phyloP scores from a whole-genome alignment of 1,139 yeast species.

The Debaryomycetaceae sp. region DNA sequence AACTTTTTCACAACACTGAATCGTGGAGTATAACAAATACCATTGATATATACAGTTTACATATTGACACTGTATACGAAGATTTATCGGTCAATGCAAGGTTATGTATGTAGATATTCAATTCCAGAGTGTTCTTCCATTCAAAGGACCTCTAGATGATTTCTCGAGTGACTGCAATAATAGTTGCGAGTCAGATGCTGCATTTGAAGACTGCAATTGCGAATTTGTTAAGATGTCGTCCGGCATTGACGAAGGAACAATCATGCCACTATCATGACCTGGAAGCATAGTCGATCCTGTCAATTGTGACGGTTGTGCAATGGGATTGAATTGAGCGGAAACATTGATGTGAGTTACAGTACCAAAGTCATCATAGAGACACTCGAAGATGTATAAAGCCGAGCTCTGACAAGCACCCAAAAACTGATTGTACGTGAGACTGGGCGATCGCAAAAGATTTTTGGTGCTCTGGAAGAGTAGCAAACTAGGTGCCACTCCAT shows the following conservation, averaged over 20 bases:
- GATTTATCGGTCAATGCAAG: too few species aligned
- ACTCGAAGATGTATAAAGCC: slow-evolving; percentile 33
- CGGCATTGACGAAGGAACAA: background rate
- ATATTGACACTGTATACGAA: too few species aligned
- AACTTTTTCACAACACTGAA: too few species aligned
- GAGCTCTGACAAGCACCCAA: slow-evolving; percentile 31
- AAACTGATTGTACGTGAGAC: slow-evolving; percentile 42
- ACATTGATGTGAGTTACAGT: slow-evolving; percentile 43
- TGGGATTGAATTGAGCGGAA: slow-evolving; percentile 4
- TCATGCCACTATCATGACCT: background rate
- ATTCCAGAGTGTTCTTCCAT: background rate
- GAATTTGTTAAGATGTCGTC: background rate
- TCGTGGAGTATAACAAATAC: too few species aligned
- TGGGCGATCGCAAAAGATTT: slow-evolving; percentile 20
- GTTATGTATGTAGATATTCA: background rate
- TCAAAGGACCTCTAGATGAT: background rate
- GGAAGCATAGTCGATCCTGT: background rate
- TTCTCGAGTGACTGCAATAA: background rate
- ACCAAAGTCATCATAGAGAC: slow-evolving; percentile 47
- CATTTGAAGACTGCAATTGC: background rate
- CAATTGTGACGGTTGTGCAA: background rate
- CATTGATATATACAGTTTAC: too few species aligned
- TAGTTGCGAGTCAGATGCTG: background rate
- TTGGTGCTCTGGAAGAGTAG: slow-evolving; percentile 33
- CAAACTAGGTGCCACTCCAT: slow-evolving; percentile 35